Evolutionary conservation across 306 rosid genomes (phyloP).

Genomic region (Nissolia schottii): DNA sequence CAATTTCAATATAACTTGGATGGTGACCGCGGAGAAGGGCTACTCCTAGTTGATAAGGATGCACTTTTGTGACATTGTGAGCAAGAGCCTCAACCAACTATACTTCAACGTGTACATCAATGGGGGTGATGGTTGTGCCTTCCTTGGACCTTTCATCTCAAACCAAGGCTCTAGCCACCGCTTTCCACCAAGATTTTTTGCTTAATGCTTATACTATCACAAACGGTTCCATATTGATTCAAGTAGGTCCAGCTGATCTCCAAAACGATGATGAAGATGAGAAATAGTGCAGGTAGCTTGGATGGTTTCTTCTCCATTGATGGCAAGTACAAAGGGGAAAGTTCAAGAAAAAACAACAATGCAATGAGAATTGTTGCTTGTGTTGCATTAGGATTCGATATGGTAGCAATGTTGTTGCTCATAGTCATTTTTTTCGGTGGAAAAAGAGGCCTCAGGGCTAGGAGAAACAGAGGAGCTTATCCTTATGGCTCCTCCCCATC

Average conservation of each 20-base stretch:
- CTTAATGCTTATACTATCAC: constrained; percentile 34
- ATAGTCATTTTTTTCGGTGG: constrained; percentile 39
- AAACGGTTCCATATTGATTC: constrained; percentile 50
- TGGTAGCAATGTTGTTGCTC: constrained; percentile 35
- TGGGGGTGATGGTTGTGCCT: constrained; percentile 37
- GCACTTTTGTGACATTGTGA: constrained; percentile 89
- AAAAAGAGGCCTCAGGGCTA: constrained; percentile 45
- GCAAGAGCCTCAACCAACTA: constrained; percentile 36
- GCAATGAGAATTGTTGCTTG: constrained; percentile 34
- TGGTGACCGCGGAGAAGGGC: constrained; percentile 48
- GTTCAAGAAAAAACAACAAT: background rate
- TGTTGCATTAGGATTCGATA: constrained; percentile 48
- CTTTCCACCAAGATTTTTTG: constrained; percentile 60
- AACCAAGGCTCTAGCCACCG: constrained; percentile 51
- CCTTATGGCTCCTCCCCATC: constrained; percentile 70
- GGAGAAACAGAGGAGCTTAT: constrained; percentile 45
- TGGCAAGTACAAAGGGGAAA: constrained; percentile 50
- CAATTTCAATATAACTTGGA: constrained; percentile 73
- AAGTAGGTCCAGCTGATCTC: constrained; percentile 46
- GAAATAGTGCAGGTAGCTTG: constrained; percentile 54
- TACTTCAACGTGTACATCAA: constrained; percentile 68
- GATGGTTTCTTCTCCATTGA: constrained; percentile 47
- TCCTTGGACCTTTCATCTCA: constrained; percentile 58
- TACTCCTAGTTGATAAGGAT: constrained; percentile 68
- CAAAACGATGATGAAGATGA: constrained; percentile 64